A percentile compares a stretch with the other conserved stretches of the same genome.
Evolutionary conservation across 129 eudicot genomes (phyloP).

Genomic region (Artemisia annua): DNA sequence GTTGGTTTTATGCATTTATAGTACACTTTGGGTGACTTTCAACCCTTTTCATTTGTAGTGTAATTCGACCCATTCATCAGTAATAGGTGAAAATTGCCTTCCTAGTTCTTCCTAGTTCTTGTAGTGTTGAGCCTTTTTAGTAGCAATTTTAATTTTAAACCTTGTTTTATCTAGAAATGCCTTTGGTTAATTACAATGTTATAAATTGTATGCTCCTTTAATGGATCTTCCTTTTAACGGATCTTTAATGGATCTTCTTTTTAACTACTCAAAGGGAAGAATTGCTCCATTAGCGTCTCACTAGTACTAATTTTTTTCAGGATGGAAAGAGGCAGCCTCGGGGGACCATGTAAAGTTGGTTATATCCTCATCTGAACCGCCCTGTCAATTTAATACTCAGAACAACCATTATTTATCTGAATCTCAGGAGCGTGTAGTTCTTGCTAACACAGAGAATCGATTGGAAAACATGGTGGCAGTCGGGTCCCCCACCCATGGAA

Average conservation of each 20-base stretch:
- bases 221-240: background rate
- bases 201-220: background rate
- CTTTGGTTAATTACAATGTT: background rate
- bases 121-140: too few relatives aligned
- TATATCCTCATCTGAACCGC: conserved; percentile 27
- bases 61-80: background rate
- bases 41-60: background rate
- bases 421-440: conserved; percentile 7
- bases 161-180: too few relatives aligned
- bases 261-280: background rate
- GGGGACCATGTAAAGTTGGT: conserved; percentile 55
- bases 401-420: conserved; percentile 24
- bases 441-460: conserved; percentile 1
- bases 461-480: background rate
- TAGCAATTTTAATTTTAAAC: too few relatives aligned
- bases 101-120: background rate
- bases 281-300: background rate
- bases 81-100: conserved; percentile 15
- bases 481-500: background rate
- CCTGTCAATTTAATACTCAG: conserved; percentile 7
- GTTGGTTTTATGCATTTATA: background rate
- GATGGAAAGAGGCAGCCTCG: conserved; percentile 77
- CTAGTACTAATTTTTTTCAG: conserved; percentile 20
- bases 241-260: background rate
- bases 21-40: background rate